Percentiles rank a stretch among this genome's conserved stretches.
phyloP scores from a whole-genome alignment of 306 rosid genomes.

The Prunus dulcis region DNA sequence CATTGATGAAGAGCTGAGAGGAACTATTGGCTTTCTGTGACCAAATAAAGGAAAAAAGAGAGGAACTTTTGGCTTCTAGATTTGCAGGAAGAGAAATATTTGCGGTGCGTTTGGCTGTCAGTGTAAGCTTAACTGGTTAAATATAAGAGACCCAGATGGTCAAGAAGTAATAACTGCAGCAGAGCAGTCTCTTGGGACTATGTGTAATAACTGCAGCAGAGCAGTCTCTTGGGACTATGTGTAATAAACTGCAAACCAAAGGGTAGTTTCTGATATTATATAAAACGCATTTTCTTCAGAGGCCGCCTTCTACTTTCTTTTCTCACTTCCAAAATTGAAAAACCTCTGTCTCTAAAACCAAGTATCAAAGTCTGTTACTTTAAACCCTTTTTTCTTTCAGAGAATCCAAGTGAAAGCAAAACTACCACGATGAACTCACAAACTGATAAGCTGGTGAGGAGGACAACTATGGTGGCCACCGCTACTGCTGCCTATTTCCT shows the following conservation, averaged over 20 bases:
- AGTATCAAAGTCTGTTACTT: background rate
- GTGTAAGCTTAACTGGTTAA: background rate
- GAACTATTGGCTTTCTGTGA: background rate
- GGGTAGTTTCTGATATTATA: background rate
- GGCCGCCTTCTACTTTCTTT: background rate
- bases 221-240: too few relatives aligned
- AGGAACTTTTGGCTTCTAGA: background rate
- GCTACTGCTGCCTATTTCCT: conserved; percentile 82
- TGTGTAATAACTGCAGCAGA: too few relatives aligned
- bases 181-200: background rate
- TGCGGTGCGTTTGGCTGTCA: background rate
- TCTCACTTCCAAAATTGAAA: background rate
- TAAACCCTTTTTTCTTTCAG: background rate
- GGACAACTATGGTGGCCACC: conserved; percentile 71
- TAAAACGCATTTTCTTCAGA: conserved; percentile 4
- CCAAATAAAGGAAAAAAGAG: too few relatives aligned
- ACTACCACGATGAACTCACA: conserved; percentile 40
- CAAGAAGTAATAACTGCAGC: too few relatives aligned
- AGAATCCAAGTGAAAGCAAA: background rate
- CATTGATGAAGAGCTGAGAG: conserved; percentile 9
- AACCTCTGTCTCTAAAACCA: background rate
- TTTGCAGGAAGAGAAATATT: background rate
- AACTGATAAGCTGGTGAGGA: conserved; percentile 63
- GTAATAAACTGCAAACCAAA: background rate
- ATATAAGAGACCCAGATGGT: too few relatives aligned